These are phyloP conservation scores for Teunomyces atbi DNA, from an alignment of 805 yeast genomes.

Conservation along the genomic window DNA sequence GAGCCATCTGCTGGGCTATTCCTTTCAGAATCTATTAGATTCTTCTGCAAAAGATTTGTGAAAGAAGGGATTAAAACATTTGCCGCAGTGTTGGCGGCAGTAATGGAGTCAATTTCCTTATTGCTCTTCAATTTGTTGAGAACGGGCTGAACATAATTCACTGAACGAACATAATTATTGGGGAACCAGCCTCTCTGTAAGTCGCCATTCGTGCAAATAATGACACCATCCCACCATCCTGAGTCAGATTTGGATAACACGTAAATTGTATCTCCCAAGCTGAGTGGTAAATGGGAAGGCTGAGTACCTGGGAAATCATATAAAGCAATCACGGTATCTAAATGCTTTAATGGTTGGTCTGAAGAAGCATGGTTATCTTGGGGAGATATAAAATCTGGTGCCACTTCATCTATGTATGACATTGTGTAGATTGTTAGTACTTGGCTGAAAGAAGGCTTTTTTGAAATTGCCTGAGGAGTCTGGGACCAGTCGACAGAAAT, in stretches of 20 bases:
- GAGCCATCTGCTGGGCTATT: slow-evolving; percentile 29
- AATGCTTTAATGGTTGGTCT: slow-evolving; percentile 32
- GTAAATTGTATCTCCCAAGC: slow-evolving; percentile 66
- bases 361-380: slow-evolving; percentile 19
- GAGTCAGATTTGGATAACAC: slow-evolving; percentile 62
- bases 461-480: neutral
- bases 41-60: slow-evolving; percentile 36
- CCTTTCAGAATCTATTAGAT: slow-evolving; percentile 31
- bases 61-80: slow-evolving; percentile 44
- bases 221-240: slow-evolving; percentile 90
- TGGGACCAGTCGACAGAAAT: neutral
- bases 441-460: neutral
- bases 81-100: slow-evolving; percentile 48
- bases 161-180: slow-evolving; percentile 52
- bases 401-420: slow-evolving; percentile 34
- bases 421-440: neutral
- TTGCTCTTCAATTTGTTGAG: slow-evolving; percentile 36
- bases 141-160: slow-evolving; percentile 43
- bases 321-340: slow-evolving; percentile 60
- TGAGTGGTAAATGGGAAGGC: slow-evolving; percentile 50
- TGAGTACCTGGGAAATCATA: slow-evolving; percentile 55
- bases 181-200: slow-evolving; percentile 85
- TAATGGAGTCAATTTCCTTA: slow-evolving; percentile 41
- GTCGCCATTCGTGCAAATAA: slow-evolving; percentile 31
- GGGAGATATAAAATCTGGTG: slow-evolving; percentile 39